These are phyloP conservation scores for Oleoguttula mirabilis DNA, from an alignment of 495 filamentous ascomycete species.

Conservation along the genomic window DNA sequence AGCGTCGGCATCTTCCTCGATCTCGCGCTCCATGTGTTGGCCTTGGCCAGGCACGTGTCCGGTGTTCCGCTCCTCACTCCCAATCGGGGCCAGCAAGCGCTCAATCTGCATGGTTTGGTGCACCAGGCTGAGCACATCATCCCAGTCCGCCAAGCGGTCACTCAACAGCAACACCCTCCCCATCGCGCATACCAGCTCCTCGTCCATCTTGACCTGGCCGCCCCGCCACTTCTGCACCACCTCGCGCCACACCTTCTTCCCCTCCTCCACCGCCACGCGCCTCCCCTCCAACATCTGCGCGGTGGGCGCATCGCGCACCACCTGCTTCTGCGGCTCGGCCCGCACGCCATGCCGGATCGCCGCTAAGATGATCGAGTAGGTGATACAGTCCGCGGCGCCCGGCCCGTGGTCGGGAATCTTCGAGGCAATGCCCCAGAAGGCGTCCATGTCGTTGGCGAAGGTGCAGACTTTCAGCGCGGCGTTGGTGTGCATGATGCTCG, in stretches of 20 bases:
- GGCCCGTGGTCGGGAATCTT: constrained; percentile 50
- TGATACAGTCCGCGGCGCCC: constrained; percentile 51
- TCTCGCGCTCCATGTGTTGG: too few species aligned
- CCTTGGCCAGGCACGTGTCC: constrained; percentile 21
- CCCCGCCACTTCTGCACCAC: constrained; percentile 57
- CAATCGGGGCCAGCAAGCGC: constrained; percentile 31
- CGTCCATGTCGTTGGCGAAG: constrained; percentile 55
- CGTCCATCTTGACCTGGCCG: constrained; percentile 57
- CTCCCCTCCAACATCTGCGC: constrained; percentile 23
- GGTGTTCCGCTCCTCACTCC: constrained; percentile 11
- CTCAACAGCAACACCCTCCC: constrained; percentile 55
- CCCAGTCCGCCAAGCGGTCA: constrained; percentile 44
- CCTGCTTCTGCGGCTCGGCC: constrained; percentile 8
- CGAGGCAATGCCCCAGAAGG: constrained; percentile 56
- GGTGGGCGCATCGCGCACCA: constrained; percentile 29
- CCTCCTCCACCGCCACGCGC: constrained; percentile 40
- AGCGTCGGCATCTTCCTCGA: too few species aligned
- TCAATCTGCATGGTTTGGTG: constrained; percentile 68
- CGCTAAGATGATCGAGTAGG: constrained; percentile 72
- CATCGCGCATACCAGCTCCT: constrained; percentile 63
- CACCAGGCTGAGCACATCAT: constrained; percentile 58
- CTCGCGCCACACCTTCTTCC: constrained; percentile 67
- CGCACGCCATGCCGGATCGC: constrained; percentile 42
- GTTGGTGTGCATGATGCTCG: constrained; percentile 70
- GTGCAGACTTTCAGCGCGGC: constrained; percentile 71